Percentiles rank a stretch among this genome's conserved stretches.
These are phyloP conservation scores for Hondaea fermentalgiana DNA, from an alignment of 108 stramenopile species.

Conservation along the genomic window DNA sequence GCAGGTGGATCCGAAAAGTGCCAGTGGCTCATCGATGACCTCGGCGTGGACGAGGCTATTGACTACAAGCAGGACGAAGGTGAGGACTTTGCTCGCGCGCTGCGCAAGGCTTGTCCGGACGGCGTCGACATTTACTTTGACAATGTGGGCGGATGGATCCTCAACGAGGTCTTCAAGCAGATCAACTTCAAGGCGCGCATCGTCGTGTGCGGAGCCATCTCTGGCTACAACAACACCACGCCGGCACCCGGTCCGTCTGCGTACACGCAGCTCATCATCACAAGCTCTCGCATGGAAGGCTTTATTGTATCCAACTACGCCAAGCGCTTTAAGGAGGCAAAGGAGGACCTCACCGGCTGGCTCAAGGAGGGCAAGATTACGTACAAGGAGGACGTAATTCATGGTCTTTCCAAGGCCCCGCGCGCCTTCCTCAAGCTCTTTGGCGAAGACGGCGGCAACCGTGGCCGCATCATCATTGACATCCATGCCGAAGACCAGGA, in stretches of 20 bases:
- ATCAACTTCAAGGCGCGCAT: constrained; percentile 27
- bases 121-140: constrained; percentile 36
- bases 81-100: neutral
- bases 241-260: neutral
- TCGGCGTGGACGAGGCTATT: constrained; percentile 30
- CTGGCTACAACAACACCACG: constrained; percentile 23
- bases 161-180: constrained; percentile 18
- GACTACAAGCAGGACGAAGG: constrained; percentile 24
- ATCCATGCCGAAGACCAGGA: neutral
- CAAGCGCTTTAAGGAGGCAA: neutral
- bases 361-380: constrained; percentile 24
- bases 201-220: constrained; percentile 39
- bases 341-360: constrained; percentile 24
- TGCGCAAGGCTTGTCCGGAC: neutral
- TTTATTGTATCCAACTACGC: constrained; percentile 28
- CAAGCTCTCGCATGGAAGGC: constrained; percentile 24
- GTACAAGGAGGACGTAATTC: constrained; percentile 17
- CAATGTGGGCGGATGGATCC: constrained; percentile 31
- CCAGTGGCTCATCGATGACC: constrained; percentile 15
- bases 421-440: neutral
- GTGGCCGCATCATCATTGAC: neutral
- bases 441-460: neutral
- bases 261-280: constrained; percentile 11
- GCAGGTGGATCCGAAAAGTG: constrained; percentile 33
- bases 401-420: constrained; percentile 23